Evolutionary conservation across 371 early-diverging fungal genomes (phyloP).

Genomic region (Mucor lusitanicus): DNA sequence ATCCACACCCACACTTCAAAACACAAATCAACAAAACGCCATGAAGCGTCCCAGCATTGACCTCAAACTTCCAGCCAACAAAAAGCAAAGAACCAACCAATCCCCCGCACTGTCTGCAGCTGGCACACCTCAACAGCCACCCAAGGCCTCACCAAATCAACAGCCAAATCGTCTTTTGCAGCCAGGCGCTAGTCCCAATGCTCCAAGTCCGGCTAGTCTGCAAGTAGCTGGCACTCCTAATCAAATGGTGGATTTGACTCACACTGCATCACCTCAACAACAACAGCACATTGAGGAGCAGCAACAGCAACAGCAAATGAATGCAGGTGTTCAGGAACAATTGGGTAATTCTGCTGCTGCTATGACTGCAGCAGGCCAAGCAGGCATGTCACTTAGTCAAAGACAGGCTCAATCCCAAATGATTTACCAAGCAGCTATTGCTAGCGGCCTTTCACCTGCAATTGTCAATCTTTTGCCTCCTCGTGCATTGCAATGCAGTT

Average conservation of each 20-base stretch:
- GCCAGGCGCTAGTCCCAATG: constrained; percentile 8
- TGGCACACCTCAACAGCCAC: constrained; percentile 8
- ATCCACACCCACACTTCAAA: constrained; percentile 8
- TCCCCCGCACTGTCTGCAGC: constrained; percentile 9
- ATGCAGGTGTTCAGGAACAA: background rate
- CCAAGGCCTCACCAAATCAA: constrained; percentile 1
- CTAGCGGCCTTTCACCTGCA: constrained; percentile 36
- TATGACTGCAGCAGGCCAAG: constrained; percentile 8
- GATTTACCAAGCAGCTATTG: constrained; percentile 43
- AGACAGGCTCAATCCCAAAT: constrained; percentile 30
- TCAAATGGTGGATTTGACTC: constrained; percentile 6
- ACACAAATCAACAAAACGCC: background rate
- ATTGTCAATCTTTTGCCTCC: constrained; percentile 36
- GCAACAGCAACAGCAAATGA: background rate
- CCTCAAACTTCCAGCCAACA: constrained; percentile 44
- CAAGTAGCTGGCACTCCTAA: constrained; percentile 6
- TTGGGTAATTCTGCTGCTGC: background rate
- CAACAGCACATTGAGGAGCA: background rate
- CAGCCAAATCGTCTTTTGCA: constrained; percentile 1
- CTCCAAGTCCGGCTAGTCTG: constrained; percentile 1
- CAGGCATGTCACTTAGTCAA: constrained; percentile 20
- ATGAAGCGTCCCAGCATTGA: constrained; percentile 40
- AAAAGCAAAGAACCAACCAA: constrained; percentile 27
- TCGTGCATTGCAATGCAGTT: constrained; percentile 42
- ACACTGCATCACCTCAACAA: constrained; percentile 1